phyloP scores from a whole-genome alignment of 2,329 filamentous ascomycete genomes.

The Fusarium sambucinum region DNA sequence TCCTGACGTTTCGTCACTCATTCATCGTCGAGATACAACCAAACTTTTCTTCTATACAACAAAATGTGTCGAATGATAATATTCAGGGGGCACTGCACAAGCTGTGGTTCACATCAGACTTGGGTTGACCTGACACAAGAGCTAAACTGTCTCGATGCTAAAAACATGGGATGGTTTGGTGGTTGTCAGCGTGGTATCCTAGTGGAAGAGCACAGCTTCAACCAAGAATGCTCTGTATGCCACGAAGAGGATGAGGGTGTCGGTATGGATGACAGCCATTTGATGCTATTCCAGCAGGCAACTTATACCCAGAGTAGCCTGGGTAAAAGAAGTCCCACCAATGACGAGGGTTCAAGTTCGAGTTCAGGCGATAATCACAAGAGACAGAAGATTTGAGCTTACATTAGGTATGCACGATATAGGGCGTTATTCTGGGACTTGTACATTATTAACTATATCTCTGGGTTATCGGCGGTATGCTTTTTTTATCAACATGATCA shows the following conservation, averaged over 20 bases:
- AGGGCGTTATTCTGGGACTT: conserved; percentile 4
- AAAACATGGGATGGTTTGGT: conserved; percentile 61
- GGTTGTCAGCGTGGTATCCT: conserved; percentile 57
- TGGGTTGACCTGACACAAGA: conserved; percentile 61
- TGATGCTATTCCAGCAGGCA: conserved; percentile 5
- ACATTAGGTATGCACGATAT: not conserved
- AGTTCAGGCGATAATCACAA: conserved; percentile 40
- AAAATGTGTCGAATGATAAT: conserved; percentile 62
- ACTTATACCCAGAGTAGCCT: conserved; percentile 16
- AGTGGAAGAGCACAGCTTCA: conserved; percentile 59
- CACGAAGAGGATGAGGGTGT: conserved; percentile 58
- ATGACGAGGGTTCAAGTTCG: conserved; percentile 29
- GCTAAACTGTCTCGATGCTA: conserved; percentile 62
- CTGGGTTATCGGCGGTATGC: not conserved
- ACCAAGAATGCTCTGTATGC: conserved; percentile 62
- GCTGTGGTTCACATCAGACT: conserved; percentile 56
- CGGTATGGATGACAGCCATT: conserved; percentile 53
- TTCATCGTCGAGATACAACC: conserved; percentile 3
- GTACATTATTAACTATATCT: not conserved
- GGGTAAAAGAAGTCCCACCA: conserved; percentile 39
- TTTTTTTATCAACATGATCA: not conserved
- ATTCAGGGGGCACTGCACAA: conserved; percentile 59
- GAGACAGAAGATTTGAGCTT: conserved; percentile 50
- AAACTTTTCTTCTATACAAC: not conserved
- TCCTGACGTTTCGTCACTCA: not conserved